Percentiles rank a stretch among this genome's conserved stretches.
Conservation (phyloP, 192 early-diverging fungal species). For the Backusella westeae region DNA sequence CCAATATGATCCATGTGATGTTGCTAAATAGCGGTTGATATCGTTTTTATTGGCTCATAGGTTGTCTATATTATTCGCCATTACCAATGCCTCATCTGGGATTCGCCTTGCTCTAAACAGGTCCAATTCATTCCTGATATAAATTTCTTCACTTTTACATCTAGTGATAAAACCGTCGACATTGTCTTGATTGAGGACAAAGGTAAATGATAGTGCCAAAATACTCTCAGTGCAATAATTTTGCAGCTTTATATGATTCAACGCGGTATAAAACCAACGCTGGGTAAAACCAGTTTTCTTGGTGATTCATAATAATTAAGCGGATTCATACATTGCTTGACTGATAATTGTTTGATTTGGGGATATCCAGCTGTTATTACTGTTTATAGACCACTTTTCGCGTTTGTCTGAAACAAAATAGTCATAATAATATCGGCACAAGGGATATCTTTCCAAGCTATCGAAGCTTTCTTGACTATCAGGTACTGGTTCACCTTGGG, state of each 20-base stretch:
- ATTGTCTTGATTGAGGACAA: not conserved
- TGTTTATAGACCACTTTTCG: not conserved
- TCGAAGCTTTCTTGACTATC: not conserved
- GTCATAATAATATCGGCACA: not conserved
- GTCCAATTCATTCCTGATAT: not conserved
- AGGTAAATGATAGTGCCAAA: not conserved
- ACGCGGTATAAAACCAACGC: too few species aligned
- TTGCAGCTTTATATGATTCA: not conserved
- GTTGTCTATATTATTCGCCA: not conserved
- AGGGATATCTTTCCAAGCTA: not conserved
- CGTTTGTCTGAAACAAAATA: not conserved
- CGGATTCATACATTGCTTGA: not conserved
- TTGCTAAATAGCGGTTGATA: not conserved
- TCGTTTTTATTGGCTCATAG: not conserved
- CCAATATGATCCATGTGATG: not conserved
- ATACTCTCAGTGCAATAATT: not conserved
- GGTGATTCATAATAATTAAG: too few species aligned
- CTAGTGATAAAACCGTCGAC: not conserved
- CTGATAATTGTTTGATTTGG: not conserved
- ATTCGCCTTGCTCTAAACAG: not conserved
- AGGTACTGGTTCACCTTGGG: not conserved
- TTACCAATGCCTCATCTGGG: not conserved
- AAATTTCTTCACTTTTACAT: not conserved
- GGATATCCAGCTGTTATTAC: not conserved
- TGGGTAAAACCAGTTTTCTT: too few species aligned